phyloP scores from a whole-genome alignment of 148 eudicot species.

The Beta vulgaris region DNA sequence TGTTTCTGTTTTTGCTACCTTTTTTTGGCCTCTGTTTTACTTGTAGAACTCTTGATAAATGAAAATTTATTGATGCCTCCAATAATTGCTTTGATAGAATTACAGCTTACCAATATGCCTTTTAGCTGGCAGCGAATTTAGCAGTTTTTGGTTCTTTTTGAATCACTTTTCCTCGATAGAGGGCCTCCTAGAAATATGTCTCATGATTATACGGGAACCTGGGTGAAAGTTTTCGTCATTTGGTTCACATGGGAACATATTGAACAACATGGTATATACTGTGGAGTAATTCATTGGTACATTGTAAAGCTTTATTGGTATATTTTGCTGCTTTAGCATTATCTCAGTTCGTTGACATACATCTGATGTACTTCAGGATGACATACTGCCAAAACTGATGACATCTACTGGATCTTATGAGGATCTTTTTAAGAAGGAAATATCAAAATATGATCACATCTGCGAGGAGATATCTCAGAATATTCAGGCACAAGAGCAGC shows the following conservation, averaged over 20 bases:
- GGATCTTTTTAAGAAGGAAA: constrained; percentile 94
- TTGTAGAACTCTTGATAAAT: neutral
- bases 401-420: constrained; percentile 87
- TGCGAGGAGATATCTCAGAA: constrained; percentile 78
- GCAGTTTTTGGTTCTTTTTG: neutral
- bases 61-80: neutral
- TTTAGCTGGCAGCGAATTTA: neutral
- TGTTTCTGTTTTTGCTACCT: neutral
- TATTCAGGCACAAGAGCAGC: constrained; percentile 77
- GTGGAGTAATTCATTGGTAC: no score
- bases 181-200: neutral
- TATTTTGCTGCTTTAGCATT: neutral
- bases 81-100: neutral
- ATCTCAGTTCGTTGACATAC: constrained; percentile 10
- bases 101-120: neutral
- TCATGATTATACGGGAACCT: no score
- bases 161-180: neutral
- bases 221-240: no score
- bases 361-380: constrained; percentile 58
- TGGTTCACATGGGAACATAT: no score
- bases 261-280: no score
- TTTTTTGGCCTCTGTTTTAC: neutral
- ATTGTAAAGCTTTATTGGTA: neutral
- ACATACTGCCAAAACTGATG: constrained; percentile 95
- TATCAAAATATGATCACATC: constrained; percentile 74